A percentile compares a stretch with the other conserved stretches of the same genome.
Conservation (phyloP, 164 flowering plant species). For the Annona cherimola region DNA sequence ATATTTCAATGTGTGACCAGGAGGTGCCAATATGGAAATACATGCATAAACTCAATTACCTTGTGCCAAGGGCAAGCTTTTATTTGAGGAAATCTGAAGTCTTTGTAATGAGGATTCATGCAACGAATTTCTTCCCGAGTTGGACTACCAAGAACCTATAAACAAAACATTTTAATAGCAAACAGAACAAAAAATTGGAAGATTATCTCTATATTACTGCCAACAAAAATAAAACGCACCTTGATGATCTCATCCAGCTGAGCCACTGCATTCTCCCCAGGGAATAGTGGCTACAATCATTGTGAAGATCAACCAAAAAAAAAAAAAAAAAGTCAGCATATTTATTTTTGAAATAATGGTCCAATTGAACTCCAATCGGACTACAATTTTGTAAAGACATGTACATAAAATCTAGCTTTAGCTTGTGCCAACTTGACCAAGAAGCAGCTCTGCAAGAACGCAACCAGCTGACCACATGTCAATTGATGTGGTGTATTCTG, state of each 20-base stretch:
- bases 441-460: conserved; percentile 88
- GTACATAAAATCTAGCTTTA: too few relatives aligned
- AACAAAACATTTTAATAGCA: conserved; percentile 8
- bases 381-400: too few relatives aligned
- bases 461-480: conserved; percentile 99
- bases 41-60: conserved; percentile 48
- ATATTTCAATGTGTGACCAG: too few relatives aligned
- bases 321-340: conserved; percentile 13
- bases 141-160: conserved; percentile 94
- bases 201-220: background rate
- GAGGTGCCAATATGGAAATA: background rate
- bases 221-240: conserved; percentile 33
- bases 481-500: conserved; percentile 86
- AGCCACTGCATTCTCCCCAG: conserved; percentile 94
- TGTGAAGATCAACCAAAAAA: too few relatives aligned
- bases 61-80: conserved; percentile 99
- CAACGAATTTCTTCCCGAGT: conserved; percentile 96
- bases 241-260: conserved; percentile 96
- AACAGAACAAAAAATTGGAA: background rate
- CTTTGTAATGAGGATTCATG: conserved; percentile 91
- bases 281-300: conserved; percentile 74
- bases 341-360: too few relatives aligned
- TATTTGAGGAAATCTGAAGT: conserved; percentile 90
- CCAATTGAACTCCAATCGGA: too few relatives aligned
- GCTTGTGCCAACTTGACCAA: conserved; percentile 82